Evolutionary conservation across 202 grass and related monocot species (phyloP).

Genomic region (Hordeum pubiflorum): DNA sequence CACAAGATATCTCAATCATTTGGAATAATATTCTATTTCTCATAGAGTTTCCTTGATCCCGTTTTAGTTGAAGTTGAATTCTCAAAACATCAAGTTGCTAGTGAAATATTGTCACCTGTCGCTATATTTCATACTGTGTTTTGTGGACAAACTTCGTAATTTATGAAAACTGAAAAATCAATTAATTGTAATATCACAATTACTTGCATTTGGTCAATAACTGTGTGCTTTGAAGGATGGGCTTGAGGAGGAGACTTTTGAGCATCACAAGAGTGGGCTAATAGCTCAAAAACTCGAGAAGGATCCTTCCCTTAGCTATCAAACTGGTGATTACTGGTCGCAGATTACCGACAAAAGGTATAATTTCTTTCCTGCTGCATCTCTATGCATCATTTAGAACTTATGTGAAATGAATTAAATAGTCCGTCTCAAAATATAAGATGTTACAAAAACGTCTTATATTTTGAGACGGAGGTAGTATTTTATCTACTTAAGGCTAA

Average conservation of each 20-base stretch:
- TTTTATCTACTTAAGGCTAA: background rate
- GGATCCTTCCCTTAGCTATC: constrained; percentile 80
- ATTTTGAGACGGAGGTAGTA: too few relatives aligned
- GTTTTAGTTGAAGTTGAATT: background rate
- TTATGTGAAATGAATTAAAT: background rate
- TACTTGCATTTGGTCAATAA: background rate
- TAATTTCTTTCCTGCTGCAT: background rate
- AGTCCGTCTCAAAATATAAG: background rate
- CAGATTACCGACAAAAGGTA: constrained; percentile 94
- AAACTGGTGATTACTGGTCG: constrained; percentile 68
- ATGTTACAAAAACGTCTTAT: too few relatives aligned
- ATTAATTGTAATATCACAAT: constrained; percentile 1
- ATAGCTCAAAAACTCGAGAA: constrained; percentile 96
- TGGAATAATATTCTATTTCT: background rate
- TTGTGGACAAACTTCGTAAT: background rate
- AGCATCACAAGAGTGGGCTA: constrained; percentile 74
- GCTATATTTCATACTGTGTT: background rate
- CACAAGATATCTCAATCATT: background rate
- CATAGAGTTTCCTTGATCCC: background rate
- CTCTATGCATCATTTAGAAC: background rate
- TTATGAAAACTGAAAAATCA: constrained; percentile 7
- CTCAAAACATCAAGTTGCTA: background rate
- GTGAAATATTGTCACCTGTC: background rate
- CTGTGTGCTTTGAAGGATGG: constrained; percentile 37
- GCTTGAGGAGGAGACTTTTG: constrained; percentile 82